Conservation (phyloP, 768 basidiomycete species). For the Auricularia heimuer region DNA sequence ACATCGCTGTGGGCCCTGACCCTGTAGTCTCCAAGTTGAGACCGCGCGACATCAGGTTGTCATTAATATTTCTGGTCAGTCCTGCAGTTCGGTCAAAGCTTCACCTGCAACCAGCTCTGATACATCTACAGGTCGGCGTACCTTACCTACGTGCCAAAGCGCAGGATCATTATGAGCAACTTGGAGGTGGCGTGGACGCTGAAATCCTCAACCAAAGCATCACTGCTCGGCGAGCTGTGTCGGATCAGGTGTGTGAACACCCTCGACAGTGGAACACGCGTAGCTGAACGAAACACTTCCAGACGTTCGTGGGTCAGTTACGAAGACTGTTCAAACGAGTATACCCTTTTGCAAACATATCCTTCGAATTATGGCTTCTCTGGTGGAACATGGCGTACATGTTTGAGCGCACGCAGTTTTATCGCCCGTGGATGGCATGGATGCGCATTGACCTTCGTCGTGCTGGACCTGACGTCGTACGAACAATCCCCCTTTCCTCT, state of each 20-base stretch:
- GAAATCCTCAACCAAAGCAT: slow-evolving; percentile 50
- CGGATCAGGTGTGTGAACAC: slow-evolving; percentile 25
- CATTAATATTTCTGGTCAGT: slow-evolving; percentile 71
- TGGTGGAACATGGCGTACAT: slow-evolving; percentile 81
- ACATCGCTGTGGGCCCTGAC: slow-evolving; percentile 56
- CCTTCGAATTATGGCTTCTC: slow-evolving; percentile 75
- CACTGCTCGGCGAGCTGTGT: slow-evolving; percentile 27
- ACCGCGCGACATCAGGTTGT: slow-evolving; percentile 58
- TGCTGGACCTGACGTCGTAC: slow-evolving; percentile 44
- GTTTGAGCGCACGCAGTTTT: slow-evolving; percentile 76
- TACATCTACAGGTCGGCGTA: slow-evolving; percentile 56
- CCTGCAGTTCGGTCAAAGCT: not conserved
- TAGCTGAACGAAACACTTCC: not conserved
- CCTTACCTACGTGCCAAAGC: slow-evolving; percentile 86
- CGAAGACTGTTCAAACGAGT: slow-evolving; percentile 55
- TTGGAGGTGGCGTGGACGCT: slow-evolving; percentile 72
- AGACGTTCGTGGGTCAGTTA: slow-evolving; percentile 25
- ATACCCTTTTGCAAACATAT: slow-evolving; percentile 76
- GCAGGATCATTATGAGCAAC: slow-evolving; percentile 80
- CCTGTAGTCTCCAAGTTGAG: slow-evolving; percentile 58
- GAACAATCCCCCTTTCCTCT: slow-evolving; percentile 2
- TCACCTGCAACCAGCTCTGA: not conserved
- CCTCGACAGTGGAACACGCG: not conserved
- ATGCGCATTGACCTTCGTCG: slow-evolving; percentile 77
- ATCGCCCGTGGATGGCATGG: slow-evolving; percentile 87